These are phyloP conservation scores for Phoenix dactylifera DNA, from an alignment of 176 grass and related monocot species.

Conservation along the genomic window DNA sequence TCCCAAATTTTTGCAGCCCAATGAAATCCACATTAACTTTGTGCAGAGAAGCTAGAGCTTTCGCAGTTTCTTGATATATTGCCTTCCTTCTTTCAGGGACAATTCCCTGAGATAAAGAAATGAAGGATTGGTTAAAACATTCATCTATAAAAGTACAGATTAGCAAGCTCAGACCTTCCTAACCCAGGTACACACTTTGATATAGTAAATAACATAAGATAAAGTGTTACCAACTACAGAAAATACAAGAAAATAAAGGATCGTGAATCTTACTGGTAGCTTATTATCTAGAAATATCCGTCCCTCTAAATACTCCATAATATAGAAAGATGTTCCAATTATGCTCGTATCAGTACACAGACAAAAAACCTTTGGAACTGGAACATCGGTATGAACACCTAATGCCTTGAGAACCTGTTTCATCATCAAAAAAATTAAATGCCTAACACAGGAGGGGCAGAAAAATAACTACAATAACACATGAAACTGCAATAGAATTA, in stretches of 20 bases:
- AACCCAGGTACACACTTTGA: too few relatives aligned
- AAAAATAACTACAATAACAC: not conserved
- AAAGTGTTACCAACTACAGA: too few relatives aligned
- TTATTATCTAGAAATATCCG: constrained; percentile 55
- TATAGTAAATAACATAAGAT: too few relatives aligned
- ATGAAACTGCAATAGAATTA: too few relatives aligned
- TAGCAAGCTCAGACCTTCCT: not conserved
- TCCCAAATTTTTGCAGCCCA: constrained; percentile 81
- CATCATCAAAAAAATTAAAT: too few relatives aligned
- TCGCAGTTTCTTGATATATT: constrained; percentile 54
- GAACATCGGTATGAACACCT: constrained; percentile 51
- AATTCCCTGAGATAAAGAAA: constrained; percentile 33
- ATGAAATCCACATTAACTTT: constrained; percentile 54
- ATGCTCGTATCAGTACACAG: constrained; percentile 71
- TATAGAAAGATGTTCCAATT: constrained; percentile 86
- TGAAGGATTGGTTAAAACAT: constrained; percentile 5
- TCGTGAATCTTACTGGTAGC: constrained; percentile 31
- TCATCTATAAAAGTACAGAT: not conserved
- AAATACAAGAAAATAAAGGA: too few relatives aligned
- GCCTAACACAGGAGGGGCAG: not conserved
- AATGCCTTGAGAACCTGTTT: constrained; percentile 81
- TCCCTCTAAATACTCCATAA: constrained; percentile 91
- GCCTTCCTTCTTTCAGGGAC: constrained; percentile 40
- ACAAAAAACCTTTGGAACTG: constrained; percentile 89
- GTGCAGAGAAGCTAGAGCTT: constrained; percentile 73